Evolutionary conservation across 164 flowering plant genomes (phyloP).

Genomic region (Nymphaea thermarum): DNA sequence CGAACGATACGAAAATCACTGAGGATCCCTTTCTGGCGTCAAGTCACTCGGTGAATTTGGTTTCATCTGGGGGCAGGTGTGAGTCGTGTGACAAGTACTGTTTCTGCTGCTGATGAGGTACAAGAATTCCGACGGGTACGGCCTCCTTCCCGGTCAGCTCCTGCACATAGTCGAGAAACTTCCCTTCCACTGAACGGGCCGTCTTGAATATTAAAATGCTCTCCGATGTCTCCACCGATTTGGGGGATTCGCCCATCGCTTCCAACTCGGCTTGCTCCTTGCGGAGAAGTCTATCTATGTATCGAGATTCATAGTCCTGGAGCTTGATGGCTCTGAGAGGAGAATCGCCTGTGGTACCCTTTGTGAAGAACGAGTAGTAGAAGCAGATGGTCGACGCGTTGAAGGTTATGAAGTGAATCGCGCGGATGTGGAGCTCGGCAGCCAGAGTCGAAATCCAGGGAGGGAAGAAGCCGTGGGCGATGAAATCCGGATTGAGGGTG

Average conservation of each 20-base stretch:
- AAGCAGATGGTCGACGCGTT: neutral
- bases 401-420: neutral
- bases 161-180: neutral
- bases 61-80: neutral
- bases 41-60: constrained; percentile 19
- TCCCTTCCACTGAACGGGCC: neutral
- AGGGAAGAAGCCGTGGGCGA: neutral
- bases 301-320: neutral
- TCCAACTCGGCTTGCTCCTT: neutral
- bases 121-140: neutral
- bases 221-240: neutral
- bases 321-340: neutral
- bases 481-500: constrained; percentile 13
- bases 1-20: constrained; percentile 23
- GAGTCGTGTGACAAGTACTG: neutral
- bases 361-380: neutral
- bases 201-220: neutral
- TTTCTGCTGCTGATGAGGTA: no score
- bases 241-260: neutral
- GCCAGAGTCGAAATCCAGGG: neutral
- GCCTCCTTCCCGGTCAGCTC: neutral
- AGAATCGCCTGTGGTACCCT: neutral
- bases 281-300: neutral
- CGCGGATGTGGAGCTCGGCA: neutral
- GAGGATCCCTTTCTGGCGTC: constrained; percentile 11